phyloP scores from a whole-genome alignment of 129 eudicot species.

The Centrapalus pauciflorus region DNA sequence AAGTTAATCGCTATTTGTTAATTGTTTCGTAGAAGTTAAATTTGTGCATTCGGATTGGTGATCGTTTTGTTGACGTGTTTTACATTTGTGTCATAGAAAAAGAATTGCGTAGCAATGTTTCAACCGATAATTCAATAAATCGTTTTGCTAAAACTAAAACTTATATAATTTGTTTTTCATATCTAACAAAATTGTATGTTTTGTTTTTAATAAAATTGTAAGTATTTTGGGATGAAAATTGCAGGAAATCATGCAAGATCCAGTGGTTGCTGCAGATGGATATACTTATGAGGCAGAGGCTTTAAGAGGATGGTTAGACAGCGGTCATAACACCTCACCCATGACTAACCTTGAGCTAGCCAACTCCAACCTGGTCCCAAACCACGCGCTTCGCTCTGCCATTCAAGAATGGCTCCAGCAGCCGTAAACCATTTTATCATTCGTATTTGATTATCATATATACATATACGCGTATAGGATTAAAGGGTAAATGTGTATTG shows the following conservation, averaged over 20 bases:
- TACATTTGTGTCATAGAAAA: too few species aligned
- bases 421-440: slow-evolving; percentile 1
- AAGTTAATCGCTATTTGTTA: too few species aligned
- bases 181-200: too few species aligned
- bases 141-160: too few species aligned
- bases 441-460: neutral
- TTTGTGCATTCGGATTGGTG: too few species aligned
- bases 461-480: neutral
- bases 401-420: slow-evolving; percentile 90
- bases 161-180: too few species aligned
- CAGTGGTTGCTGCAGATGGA: slow-evolving; percentile 85
- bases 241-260: slow-evolving; percentile 92
- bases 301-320: slow-evolving; percentile 75
- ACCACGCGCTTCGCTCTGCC: slow-evolving; percentile 77
- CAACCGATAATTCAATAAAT: too few species aligned
- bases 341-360: slow-evolving; percentile 77
- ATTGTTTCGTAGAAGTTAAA: too few species aligned
- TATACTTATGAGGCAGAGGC: slow-evolving; percentile 86
- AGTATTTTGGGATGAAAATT: too few species aligned
- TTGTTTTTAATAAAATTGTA: too few species aligned
- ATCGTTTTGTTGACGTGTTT: too few species aligned
- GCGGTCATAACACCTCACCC: slow-evolving; percentile 82
- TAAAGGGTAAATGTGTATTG: neutral
- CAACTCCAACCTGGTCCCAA: slow-evolving; percentile 51
- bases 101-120: too few species aligned